Evolutionary conservation across 2,329 filamentous ascomycete species (phyloP).

Genomic region (Dactylellina leptospora): DNA sequence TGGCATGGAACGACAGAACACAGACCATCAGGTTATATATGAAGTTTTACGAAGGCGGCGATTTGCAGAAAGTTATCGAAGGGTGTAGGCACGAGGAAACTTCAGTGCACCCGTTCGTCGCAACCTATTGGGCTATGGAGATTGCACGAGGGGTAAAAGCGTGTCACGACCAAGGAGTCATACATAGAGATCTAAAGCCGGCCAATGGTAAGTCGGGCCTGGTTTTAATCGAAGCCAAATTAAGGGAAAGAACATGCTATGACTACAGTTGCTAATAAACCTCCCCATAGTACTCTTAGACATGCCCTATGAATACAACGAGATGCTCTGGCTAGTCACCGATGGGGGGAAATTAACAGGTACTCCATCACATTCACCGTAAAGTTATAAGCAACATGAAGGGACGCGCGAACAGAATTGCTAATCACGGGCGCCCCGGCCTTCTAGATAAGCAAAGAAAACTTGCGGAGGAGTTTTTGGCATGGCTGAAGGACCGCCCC

Average conservation of each 20-base stretch:
- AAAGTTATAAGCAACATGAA: not conserved
- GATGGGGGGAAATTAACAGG: not conserved
- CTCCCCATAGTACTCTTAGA: constrained; percentile 13
- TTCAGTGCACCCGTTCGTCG: constrained; percentile 27
- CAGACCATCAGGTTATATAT: constrained; percentile 30
- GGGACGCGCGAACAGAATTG: not conserved
- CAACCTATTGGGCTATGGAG: constrained; percentile 41
- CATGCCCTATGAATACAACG: constrained; percentile 21
- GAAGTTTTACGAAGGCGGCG: constrained; percentile 28
- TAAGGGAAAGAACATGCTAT: constrained; percentile 18
- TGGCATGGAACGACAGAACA: constrained; percentile 9
- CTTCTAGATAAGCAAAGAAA: not conserved
- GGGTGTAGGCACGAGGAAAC: constrained; percentile 3
- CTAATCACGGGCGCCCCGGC: too few relatives aligned
- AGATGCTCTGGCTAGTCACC: constrained; percentile 18
- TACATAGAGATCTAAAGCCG: constrained; percentile 36
- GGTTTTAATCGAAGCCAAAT: not conserved
- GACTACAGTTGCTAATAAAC: not conserved
- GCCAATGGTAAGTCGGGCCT: constrained; percentile 24
- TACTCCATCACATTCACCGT: not conserved
- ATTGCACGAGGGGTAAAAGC: constrained; percentile 31
- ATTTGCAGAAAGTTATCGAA: constrained; percentile 29
- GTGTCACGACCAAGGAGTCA: constrained; percentile 34
- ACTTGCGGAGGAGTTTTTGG: constrained; percentile 2
- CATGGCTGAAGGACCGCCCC: constrained; percentile 16